A percentile compares a stretch with the other conserved stretches of the same genome.
These are phyloP conservation scores for Epichloe baconii DNA, from an alignment of 2,329 filamentous ascomycete genomes.

Conservation along the genomic window DNA sequence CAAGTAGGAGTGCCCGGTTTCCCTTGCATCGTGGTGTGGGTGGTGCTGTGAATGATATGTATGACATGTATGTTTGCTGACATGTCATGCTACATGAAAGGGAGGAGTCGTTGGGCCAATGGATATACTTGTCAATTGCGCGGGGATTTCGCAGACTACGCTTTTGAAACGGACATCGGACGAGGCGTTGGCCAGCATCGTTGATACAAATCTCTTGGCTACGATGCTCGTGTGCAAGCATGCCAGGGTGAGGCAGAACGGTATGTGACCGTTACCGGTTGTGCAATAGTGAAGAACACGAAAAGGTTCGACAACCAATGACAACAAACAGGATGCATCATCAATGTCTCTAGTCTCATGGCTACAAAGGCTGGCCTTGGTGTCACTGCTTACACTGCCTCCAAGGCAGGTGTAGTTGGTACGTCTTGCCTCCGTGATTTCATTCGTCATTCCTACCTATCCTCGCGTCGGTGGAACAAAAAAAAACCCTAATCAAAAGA, in stretches of 20 bases:
- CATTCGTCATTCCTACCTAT: constrained; percentile 5
- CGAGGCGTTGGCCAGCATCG: constrained; percentile 38
- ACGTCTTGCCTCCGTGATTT: constrained; percentile 14
- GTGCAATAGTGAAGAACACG: too few species aligned
- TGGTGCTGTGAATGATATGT: background rate
- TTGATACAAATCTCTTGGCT: constrained; percentile 58
- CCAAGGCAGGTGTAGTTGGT: constrained; percentile 70
- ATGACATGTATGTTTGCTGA: too few species aligned
- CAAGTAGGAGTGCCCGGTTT: background rate
- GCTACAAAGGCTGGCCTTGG: constrained; percentile 57
- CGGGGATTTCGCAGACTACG: constrained; percentile 55
- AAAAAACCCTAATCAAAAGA: background rate
- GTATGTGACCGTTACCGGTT: constrained; percentile 9
- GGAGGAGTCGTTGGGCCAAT: constrained; percentile 18
- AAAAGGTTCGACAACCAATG: background rate
- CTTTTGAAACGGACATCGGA: constrained; percentile 45
- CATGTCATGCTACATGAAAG: background rate
- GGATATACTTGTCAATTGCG: constrained; percentile 65
- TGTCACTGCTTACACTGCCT: constrained; percentile 61
- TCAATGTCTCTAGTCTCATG: constrained; percentile 71
- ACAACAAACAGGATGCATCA: constrained; percentile 45
- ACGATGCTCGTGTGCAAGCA: constrained; percentile 50
- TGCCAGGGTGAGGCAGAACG: constrained; percentile 20
- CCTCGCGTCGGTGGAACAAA: background rate
- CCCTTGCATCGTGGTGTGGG: background rate